Percentiles rank a stretch among this genome's conserved stretches.
Evolutionary conservation across 352 stramenopile genomes (phyloP).

Genomic region (Albugo laibachii): DNA sequence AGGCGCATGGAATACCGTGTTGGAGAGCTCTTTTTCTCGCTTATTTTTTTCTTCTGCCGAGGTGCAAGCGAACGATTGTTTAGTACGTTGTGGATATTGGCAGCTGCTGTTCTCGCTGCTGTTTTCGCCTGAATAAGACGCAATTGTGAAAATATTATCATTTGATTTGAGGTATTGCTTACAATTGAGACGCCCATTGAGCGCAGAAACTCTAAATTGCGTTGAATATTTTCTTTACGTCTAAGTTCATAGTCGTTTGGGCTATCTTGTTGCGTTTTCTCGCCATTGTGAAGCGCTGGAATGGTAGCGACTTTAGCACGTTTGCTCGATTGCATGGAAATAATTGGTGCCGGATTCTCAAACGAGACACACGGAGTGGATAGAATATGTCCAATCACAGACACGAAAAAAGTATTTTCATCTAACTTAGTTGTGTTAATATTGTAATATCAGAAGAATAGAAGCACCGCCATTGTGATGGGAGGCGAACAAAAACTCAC

Average conservation of each 20-base stretch:
- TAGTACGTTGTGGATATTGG: background rate
- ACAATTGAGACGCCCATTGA: constrained; percentile 55
- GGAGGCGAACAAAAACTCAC: no score
- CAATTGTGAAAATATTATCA: background rate
- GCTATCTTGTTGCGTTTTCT: background rate
- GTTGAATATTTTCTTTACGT: constrained; percentile 63
- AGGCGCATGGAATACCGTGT: no score
- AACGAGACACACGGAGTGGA: no score
- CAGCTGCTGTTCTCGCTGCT: background rate
- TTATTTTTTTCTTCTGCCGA: background rate
- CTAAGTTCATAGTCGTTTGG: constrained; percentile 66
- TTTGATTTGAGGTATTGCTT: background rate
- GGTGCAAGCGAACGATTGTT: background rate
- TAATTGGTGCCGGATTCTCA: background rate
- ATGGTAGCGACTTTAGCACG: background rate
- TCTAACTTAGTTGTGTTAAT: no score
- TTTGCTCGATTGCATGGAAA: background rate
- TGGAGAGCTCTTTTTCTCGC: background rate
- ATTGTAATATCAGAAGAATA: no score
- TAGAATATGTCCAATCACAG: no score
- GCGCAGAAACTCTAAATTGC: constrained; percentile 69
- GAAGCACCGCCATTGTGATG: no score
- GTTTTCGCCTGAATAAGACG: background rate
- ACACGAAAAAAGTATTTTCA: no score
- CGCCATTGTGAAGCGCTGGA: no score